Conservation (phyloP, 306 rosid species). For the Senna tora region DNA sequence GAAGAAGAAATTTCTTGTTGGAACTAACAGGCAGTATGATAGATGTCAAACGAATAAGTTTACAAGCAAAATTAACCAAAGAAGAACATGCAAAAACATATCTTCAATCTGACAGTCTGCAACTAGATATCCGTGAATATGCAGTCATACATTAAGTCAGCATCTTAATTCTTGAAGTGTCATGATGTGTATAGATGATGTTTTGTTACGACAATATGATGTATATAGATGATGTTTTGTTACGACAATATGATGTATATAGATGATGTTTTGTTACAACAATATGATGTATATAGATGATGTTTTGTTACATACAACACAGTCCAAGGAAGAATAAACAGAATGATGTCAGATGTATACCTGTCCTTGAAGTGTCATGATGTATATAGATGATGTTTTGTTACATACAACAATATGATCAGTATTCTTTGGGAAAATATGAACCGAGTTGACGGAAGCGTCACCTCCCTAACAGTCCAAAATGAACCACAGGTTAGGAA, state of each 20-base stretch:
- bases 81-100: not conserved
- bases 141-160: slow-evolving; percentile 16
- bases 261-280: too few species aligned
- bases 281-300: too few species aligned
- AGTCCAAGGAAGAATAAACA: not conserved
- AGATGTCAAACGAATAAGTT: not conserved
- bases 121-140: slow-evolving; percentile 12
- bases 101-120: not conserved
- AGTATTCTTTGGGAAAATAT: slow-evolving; percentile 79
- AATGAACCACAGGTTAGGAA: slow-evolving; percentile 43
- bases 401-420: slow-evolving; percentile 94
- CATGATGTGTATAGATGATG: too few species aligned
- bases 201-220: too few species aligned
- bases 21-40: not conserved
- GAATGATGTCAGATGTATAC: slow-evolving; percentile 47
- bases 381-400: slow-evolving; percentile 91
- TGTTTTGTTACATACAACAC: too few species aligned
- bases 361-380: slow-evolving; percentile 99
- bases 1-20: not conserved
- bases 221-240: too few species aligned
- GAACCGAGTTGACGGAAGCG: slow-evolving; percentile 97
- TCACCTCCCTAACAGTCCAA: slow-evolving; percentile 80
- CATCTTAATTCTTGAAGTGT: too few species aligned
- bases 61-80: slow-evolving; percentile 1
- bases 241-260: too few species aligned